These are phyloP conservation scores for Ramularia endophylla DNA, from an alignment of 2,329 filamentous ascomycete genomes.

Conservation along the genomic window DNA sequence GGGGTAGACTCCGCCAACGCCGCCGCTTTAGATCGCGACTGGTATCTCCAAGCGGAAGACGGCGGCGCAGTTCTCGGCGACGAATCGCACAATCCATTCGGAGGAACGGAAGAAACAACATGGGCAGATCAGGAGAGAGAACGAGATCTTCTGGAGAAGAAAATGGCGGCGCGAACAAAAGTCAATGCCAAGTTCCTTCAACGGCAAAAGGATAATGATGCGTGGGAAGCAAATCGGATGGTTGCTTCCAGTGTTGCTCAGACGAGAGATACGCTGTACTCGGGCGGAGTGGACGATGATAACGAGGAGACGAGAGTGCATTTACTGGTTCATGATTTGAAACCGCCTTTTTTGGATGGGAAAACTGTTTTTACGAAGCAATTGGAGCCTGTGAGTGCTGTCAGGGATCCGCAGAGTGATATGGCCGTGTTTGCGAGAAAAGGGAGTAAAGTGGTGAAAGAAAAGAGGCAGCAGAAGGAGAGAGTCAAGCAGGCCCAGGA, in stretches of 20 bases:
- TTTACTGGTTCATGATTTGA: conserved; percentile 85
- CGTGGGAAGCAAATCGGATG: conserved; percentile 99
- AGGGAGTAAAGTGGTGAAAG: conserved; percentile 86
- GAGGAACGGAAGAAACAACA: conserved; percentile 59
- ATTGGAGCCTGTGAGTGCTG: conserved; percentile 86
- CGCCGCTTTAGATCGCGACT: conserved; percentile 77
- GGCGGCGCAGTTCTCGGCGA: conserved; percentile 78
- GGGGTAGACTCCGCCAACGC: conserved; percentile 60
- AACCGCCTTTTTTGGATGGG: conserved; percentile 90
- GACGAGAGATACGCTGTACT: conserved; percentile 55
- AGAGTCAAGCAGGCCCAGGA: conserved; percentile 91
- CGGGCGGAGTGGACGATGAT: conserved; percentile 71
- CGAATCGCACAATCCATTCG: conserved; percentile 89
- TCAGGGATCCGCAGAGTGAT: conserved; percentile 90
- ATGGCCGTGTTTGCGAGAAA: conserved; percentile 98
- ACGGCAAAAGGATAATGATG: conserved; percentile 90
- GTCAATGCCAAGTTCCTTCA: conserved; percentile 67
- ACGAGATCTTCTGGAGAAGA: conserved; percentile 70
- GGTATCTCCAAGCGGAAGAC: conserved; percentile 84
- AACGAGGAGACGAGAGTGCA: conserved; percentile 86
- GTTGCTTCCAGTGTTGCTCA: conserved; percentile 93
- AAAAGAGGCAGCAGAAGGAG: conserved; percentile 86
- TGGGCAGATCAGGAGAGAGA: conserved; percentile 73
- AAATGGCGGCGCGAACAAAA: conserved; percentile 44
- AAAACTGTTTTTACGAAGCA: conserved; percentile 97